A percentile compares a stretch with the other conserved stretches of the same genome.
These are phyloP conservation scores for Prunus campanulata DNA, from an alignment of 306 rosid genomes.

Conservation along the genomic window DNA sequence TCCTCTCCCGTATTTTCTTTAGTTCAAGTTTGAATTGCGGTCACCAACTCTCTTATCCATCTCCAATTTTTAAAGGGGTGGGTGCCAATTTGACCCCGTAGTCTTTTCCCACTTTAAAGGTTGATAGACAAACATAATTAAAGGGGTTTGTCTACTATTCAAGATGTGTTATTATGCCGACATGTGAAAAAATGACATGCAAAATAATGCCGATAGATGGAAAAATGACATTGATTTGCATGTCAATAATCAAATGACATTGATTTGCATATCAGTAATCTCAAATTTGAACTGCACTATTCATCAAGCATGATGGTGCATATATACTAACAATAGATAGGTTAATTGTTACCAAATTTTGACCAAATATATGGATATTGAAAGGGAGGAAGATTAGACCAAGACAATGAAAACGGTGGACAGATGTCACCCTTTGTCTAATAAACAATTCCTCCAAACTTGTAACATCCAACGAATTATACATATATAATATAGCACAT, in stretches of 20 bases:
- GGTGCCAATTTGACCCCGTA: neutral
- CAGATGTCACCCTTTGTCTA: constrained; percentile 23
- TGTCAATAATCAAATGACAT: accelerated
- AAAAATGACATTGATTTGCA: too few species aligned
- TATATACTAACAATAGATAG: neutral
- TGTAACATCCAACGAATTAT: neutral
- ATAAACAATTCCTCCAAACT: constrained; percentile 10
- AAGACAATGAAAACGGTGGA: constrained; percentile 17
- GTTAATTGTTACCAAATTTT: constrained; percentile 6
- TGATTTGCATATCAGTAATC: accelerated
- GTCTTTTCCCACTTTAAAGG: neutral
- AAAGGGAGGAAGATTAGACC: constrained; percentile 22
- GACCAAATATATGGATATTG: constrained; percentile 1
- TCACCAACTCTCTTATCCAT: neutral
- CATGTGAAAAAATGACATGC: too few species aligned
- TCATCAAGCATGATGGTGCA: neutral
- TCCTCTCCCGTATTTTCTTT: neutral
- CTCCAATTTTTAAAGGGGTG: neutral
- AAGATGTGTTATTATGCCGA: neutral
- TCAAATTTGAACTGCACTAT: too few species aligned
- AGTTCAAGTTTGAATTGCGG: neutral
- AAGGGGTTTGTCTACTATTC: neutral
- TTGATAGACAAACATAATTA: neutral
- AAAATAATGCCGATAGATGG: too few species aligned
- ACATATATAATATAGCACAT: neutral